Evolutionary conservation across 2,329 filamentous ascomycete species (phyloP).

Genomic region (Xylariaceae sp.): DNA sequence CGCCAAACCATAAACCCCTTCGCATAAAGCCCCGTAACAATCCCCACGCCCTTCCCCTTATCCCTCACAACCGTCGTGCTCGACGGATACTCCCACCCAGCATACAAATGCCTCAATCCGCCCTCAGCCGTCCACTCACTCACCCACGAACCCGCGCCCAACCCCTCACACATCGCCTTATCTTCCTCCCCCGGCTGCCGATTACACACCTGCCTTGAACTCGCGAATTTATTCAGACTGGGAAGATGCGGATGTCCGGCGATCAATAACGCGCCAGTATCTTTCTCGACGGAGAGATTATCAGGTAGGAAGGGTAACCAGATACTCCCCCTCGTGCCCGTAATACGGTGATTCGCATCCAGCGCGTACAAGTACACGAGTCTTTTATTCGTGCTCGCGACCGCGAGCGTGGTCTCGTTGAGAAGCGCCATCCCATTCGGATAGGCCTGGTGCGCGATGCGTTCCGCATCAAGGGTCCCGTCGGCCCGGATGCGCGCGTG

Average conservation of each 20-base stretch:
- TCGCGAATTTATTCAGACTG: conserved; percentile 29
- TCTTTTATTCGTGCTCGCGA: conserved; percentile 32
- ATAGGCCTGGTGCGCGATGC: conserved; percentile 34
- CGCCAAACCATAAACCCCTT: conserved; percentile 30
- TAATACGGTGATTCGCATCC: neutral
- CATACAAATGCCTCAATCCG: conserved; percentile 33
- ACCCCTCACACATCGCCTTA: conserved; percentile 15
- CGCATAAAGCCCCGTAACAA: conserved; percentile 35
- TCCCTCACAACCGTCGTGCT: conserved; percentile 32
- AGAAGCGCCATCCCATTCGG: conserved; percentile 38
- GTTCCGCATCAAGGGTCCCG: conserved; percentile 11
- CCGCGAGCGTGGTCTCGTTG: conserved; percentile 35
- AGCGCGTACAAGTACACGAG: conserved; percentile 31
- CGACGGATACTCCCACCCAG: conserved; percentile 31
- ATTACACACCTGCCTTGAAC: conserved; percentile 33
- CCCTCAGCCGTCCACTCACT: conserved; percentile 33
- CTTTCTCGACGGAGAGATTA: conserved; percentile 33
- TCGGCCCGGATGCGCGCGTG: conserved; percentile 27
- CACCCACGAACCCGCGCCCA: conserved; percentile 23
- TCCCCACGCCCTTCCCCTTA: conserved; percentile 27
- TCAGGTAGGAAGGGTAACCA: conserved; percentile 36
- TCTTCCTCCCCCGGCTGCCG: conserved; percentile 17
- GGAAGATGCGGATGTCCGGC: conserved; percentile 37
- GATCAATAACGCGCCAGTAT: conserved; percentile 29
- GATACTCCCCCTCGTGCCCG: conserved; percentile 11